Evolutionary conservation across 305 asterid species (phyloP).

Genomic region (Solanum aculeatissimum): DNA sequence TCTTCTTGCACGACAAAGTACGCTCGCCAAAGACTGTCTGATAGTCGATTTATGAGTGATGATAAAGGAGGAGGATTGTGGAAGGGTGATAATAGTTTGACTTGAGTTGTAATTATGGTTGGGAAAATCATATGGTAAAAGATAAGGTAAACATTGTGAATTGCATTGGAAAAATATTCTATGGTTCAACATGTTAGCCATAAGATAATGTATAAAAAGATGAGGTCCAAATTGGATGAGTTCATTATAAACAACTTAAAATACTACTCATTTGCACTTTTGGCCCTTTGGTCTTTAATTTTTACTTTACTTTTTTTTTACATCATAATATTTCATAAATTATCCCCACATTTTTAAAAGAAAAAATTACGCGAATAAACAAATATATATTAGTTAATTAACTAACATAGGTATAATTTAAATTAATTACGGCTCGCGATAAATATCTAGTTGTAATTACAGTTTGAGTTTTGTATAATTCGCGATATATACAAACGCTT

Average conservation of each 20-base stretch:
- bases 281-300: neutral
- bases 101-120: neutral
- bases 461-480: no score
- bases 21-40: neutral
- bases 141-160: neutral
- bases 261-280: no score
- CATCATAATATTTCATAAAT: no score
- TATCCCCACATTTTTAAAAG: no score
- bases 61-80: neutral
- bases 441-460: no score
- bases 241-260: neutral
- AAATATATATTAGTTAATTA: no score
- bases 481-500: no score
- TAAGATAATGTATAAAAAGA: neutral
- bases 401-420: no score
- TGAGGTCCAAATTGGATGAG: neutral
- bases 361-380: no score
- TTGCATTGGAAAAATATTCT: neutral
- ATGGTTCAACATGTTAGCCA: neutral
- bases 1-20: constrained; percentile 23
- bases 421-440: no score
- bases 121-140: neutral
- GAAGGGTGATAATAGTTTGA: neutral
- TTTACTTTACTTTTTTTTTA: neutral
- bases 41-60: neutral